phyloP scores from a whole-genome alignment of 306 rosid species.

The Quercus agrifolia region DNA sequence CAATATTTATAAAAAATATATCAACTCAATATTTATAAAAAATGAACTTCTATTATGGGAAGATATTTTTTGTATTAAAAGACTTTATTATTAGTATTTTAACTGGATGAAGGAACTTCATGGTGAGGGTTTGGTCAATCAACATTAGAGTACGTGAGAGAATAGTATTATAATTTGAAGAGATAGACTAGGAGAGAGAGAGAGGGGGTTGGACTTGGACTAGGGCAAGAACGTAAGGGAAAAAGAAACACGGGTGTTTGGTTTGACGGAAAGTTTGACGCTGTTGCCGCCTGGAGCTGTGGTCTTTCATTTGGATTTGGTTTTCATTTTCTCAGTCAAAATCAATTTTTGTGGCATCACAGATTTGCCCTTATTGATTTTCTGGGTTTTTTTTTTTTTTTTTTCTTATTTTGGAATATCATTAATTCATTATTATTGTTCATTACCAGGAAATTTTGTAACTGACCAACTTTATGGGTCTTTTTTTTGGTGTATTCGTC shows the following conservation, averaged over 20 bases:
- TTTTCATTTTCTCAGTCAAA: conserved; percentile 23
- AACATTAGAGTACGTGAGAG: too few relatives aligned
- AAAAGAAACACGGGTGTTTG: not conserved
- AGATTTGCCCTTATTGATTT: conserved; percentile 4
- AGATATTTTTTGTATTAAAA: too few relatives aligned
- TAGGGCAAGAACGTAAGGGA: not conserved
- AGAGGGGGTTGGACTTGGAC: not conserved
- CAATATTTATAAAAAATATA: too few relatives aligned
- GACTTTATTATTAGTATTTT: too few relatives aligned
- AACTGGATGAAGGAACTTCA: too few relatives aligned
- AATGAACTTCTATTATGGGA: too few relatives aligned
- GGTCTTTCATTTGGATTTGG: too few relatives aligned
- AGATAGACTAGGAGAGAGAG: too few relatives aligned
- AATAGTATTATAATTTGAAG: not conserved
- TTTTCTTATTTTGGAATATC: not conserved
- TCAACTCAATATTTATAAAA: too few relatives aligned
- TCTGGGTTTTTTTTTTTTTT: not conserved
- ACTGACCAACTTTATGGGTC: not conserved
- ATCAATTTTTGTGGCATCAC: not conserved
- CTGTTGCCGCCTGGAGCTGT: not conserved
- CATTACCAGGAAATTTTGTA: not conserved
- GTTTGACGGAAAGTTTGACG: conserved; percentile 42
- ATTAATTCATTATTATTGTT: not conserved
- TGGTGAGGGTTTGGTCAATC: too few relatives aligned
- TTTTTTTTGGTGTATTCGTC: too few relatives aligned